Conservation (phyloP, 192 early-diverging fungal genomes). For the Entomortierella parvispora region DNA sequence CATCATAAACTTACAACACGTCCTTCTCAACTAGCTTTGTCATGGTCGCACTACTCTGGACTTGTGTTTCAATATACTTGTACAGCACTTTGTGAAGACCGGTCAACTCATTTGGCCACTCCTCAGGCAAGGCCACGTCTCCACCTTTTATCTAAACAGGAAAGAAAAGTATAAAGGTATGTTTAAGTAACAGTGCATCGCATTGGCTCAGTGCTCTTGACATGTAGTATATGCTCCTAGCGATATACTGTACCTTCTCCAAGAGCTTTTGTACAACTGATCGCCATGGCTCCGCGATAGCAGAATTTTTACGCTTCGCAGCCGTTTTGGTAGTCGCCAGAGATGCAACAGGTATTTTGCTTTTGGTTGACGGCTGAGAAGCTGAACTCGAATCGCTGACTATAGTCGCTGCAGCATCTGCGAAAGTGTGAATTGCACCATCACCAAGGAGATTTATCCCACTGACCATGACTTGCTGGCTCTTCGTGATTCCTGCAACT, state of each 20-base stretch:
- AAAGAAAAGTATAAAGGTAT: conserved; percentile 2
- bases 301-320: conserved; percentile 29
- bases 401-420: conserved; percentile 2
- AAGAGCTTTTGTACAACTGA: conserved; percentile 31
- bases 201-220: not conserved
- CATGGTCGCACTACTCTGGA: too few relatives aligned
- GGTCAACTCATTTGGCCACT: conserved; percentile 31
- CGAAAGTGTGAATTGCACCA: not conserved
- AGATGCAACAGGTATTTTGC: conserved; percentile 14
- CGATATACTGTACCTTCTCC: conserved; percentile 30
- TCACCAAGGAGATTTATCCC: not conserved
- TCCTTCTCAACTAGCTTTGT: conserved; percentile 20
- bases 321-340: conserved; percentile 12
- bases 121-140: conserved; percentile 28
- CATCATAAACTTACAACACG: conserved; percentile 16
- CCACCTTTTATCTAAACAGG: conserved; percentile 29
- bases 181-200: conserved; percentile 1
- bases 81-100: conserved; percentile 22
- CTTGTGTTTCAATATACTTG: too few relatives aligned
- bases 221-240: conserved; percentile 7
- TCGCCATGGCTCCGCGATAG: conserved; percentile 32
- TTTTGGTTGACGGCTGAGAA: conserved; percentile 3
- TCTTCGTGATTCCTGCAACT: not conserved
- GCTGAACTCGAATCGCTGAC: not conserved
- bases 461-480: conserved; percentile 4